A percentile compares a stretch with the other conserved stretches of the same genome.
These are phyloP conservation scores for Ichthyophonus hoferi DNA, from an alignment of 208 protist species.

Conservation along the genomic window DNA sequence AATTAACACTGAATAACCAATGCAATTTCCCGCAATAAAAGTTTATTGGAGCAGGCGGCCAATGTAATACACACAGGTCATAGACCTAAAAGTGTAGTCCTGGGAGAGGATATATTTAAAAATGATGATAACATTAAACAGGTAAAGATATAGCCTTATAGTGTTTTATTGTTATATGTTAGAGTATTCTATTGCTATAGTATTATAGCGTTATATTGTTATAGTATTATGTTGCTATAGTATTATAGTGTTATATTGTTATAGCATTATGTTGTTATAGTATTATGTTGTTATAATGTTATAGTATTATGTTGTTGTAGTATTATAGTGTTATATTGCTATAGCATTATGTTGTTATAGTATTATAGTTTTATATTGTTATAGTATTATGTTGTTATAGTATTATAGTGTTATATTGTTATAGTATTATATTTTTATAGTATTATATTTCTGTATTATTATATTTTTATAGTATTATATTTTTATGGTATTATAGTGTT, in stretches of 20 bases:
- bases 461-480: background rate
- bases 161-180: background rate
- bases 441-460: too few relatives aligned
- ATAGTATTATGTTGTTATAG: background rate
- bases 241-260: too few relatives aligned
- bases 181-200: background rate
- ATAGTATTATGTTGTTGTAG: background rate
- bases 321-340: too few relatives aligned
- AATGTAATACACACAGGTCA: conserved; percentile 10
- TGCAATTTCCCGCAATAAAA: too few relatives aligned
- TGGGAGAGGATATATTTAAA: conserved; percentile 16
- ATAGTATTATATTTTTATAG: too few relatives aligned
- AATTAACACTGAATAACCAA: too few relatives aligned
- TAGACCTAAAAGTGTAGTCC: background rate
- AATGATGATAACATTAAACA: conserved; percentile 7
- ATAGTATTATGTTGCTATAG: too few relatives aligned
- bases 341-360: too few relatives aligned
- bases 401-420: background rate
- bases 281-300: background rate
- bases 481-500: background rate
- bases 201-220: too few relatives aligned
- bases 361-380: background rate
- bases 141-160: background rate
- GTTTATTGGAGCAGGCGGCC: background rate
- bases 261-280: too few relatives aligned